phyloP scores from a whole-genome alignment of 352 stramenopile species.

The Phytophthora kernoviae region DNA sequence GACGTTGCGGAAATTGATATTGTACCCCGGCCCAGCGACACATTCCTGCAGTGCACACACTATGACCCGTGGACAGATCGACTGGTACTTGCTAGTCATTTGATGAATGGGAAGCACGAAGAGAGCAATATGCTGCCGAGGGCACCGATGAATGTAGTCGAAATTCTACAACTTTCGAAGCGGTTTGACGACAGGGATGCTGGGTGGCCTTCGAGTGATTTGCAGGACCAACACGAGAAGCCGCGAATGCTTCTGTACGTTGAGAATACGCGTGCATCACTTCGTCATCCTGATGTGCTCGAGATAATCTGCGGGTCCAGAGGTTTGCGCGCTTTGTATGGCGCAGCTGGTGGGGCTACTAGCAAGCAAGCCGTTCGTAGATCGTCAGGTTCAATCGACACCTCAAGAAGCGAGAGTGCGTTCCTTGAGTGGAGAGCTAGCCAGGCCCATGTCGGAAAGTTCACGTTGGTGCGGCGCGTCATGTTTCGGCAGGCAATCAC shows the following conservation, averaged over 20 bases:
- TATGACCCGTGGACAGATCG: constrained; percentile 46
- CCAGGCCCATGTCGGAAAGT: constrained; percentile 8
- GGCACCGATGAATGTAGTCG: constrained; percentile 46
- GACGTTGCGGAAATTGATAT: constrained; percentile 58
- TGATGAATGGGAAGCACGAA: constrained; percentile 2
- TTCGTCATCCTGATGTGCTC: constrained; percentile 46
- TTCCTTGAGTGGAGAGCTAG: constrained; percentile 34
- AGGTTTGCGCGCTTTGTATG: constrained; percentile 44
- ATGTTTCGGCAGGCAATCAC: constrained; percentile 40
- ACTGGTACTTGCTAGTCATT: constrained; percentile 48
- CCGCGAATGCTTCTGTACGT: constrained; percentile 51
- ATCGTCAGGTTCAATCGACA: not conserved
- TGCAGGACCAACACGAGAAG: constrained; percentile 2
- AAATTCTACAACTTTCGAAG: constrained; percentile 60
- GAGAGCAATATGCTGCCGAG: constrained; percentile 13
- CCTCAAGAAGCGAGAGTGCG: constrained; percentile 1
- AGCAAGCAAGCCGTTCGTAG: not conserved
- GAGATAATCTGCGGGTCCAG: constrained; percentile 37
- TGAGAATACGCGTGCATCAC: constrained; percentile 40
- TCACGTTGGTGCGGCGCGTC: constrained; percentile 30
- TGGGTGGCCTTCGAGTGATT: not conserved
- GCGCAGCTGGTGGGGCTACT: constrained; percentile 10
- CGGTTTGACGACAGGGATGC: constrained; percentile 20
- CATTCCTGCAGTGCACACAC: constrained; percentile 51
- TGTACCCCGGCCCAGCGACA: constrained; percentile 46